Base-by-base conservation (phyloP, 2,329 filamentous ascomycete species). In the Fusarium phyllophilum region DNA sequence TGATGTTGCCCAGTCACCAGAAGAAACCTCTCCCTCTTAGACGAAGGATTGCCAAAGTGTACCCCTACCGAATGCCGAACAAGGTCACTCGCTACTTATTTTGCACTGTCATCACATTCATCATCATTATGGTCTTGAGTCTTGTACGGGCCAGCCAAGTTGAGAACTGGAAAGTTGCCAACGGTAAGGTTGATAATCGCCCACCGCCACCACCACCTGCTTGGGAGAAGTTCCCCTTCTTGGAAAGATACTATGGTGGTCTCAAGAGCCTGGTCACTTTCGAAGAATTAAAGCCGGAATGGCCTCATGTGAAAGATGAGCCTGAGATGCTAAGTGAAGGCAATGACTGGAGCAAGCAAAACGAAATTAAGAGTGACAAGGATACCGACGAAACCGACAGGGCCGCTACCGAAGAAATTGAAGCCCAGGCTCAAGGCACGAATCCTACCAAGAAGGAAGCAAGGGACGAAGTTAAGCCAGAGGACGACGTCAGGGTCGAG, bases 191-290 rank as follows among this genome's bases (percentile, higher is more conserved):
- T 10, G 78, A 80, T 18, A 80, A 78, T 12, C 77, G 87, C 20
- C 87, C 90, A 18, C 87, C 90, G 0, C 82, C 89, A 0, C 89
- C 90, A 26, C 93, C 94, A 18, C 90, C 91, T 1, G 83, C 89
- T 10, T 98, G 95, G 95, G 94, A 97, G 80, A 89, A 88, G 15
- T 98, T 97, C 80, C 90, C 91, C 0, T 97, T 97, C 78, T 82
- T 99, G 70, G 92, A 92, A 68, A 89, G 95, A 72, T 99, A 98
- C 81, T 96, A 98, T 81, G 96, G 95, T 20, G 96, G 96, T 2
- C 88, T 99, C 67, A 88, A 92, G 73, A 92, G 89, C 1, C 80
- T 99, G 70, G 89, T 93, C 0, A 83, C 90, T 0, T 84, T 90
- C 33, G 81, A 86, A 20, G 85, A 93, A 54, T 96, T 95, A 74